A percentile compares a stretch with the other conserved stretches of the same genome.
Evolutionary conservation across 1,284 basidiomycete species (phyloP).

Genomic region (Tylopilus sp.): DNA sequence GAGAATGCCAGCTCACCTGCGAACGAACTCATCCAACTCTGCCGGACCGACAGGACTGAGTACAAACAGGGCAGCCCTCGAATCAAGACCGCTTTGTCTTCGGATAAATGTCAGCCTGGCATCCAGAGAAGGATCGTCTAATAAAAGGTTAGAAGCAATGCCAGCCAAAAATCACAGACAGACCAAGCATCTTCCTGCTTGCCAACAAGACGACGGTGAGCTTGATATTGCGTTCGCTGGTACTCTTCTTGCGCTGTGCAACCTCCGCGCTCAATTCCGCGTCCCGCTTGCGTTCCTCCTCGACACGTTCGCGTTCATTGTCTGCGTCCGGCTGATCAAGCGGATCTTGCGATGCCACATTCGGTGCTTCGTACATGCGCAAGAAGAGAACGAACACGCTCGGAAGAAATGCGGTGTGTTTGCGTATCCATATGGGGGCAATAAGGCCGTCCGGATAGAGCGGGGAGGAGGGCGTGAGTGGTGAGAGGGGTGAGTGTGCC

Average conservation of each 20-base stretch:
- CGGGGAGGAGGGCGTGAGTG: conserved; percentile 88
- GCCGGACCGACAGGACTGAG: conserved; percentile 88
- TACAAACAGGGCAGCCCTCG: conserved; percentile 93
- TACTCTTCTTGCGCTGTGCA: conserved; percentile 79
- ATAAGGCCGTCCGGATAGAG: conserved; percentile 95
- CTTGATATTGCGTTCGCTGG: conserved; percentile 49
- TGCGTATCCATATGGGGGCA: conserved; percentile 97
- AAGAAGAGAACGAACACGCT: conserved; percentile 94
- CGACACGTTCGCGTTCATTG: conserved; percentile 64
- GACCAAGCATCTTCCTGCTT: background rate
- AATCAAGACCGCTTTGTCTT: conserved; percentile 89
- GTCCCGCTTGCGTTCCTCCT: conserved; percentile 80
- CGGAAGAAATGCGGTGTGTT: conserved; percentile 92
- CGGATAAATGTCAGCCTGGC: conserved; percentile 87
- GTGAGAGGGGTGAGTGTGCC: conserved; percentile 90
- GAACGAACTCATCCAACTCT: conserved; percentile 89
- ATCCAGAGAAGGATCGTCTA: conserved; percentile 86
- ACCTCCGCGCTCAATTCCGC: conserved; percentile 84
- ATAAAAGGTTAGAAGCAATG: conserved; percentile 4
- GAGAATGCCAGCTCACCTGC: conserved; percentile 59
- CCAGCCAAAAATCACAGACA: too few species aligned
- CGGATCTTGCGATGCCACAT: conserved; percentile 56
- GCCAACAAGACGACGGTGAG: background rate
- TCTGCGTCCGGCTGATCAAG: conserved; percentile 65
- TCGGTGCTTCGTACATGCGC: conserved; percentile 78